Base-by-base conservation (phyloP, 345 rosid species). In the Bretschneidera sinensis region DNA sequence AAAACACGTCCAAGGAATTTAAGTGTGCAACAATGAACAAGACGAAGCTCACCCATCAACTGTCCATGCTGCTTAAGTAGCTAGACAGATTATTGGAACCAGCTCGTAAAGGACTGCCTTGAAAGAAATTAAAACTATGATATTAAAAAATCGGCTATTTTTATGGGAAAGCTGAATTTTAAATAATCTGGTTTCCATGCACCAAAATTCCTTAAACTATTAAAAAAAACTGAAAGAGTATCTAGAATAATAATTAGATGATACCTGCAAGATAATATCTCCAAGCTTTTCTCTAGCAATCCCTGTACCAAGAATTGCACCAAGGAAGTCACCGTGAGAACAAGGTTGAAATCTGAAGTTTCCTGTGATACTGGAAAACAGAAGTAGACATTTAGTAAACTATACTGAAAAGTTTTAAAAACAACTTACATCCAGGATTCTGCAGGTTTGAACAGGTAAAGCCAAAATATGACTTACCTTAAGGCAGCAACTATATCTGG, bases 251-350 rank as follows among this genome's bases (percentile, higher is more conserved):
- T 4, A 51, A 58, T 64, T 43, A 51, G 21, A 74, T 62, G 51
- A 49, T 74, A 91, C 98, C 97, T 87, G 94, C 78, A 92, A 68
- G 56, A 89, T 66, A 69, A 92, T 86, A 73, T 92, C 98, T 60
- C 98, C 98, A 11, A 89, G 78, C 78, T 89, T 89, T 25, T 86
- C 96, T 66, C 96, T 79, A 18, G 83, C 76, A 68, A 92, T 87
- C 53, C 97, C 97, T 15, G 97, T 83, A 54, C 94, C 97, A 65
- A 92, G 89, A 83, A 92, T 84, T 49, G 98, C 66, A 10, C 98
- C 97, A 67, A 89, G 97, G 72, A 87, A 89, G 78, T 92, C 95
- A 66, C 96, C 95, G 62, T 92, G 97, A 74, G 91, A 84, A 76
- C 89, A 89, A 14, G 84, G 75, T 68, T 84, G 81, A 63, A 92